Evolutionary conservation across 768 basidiomycete genomes (phyloP), one percentile per base, ranked within the genome.

Genomic region (Amanita inopinata): DNA sequence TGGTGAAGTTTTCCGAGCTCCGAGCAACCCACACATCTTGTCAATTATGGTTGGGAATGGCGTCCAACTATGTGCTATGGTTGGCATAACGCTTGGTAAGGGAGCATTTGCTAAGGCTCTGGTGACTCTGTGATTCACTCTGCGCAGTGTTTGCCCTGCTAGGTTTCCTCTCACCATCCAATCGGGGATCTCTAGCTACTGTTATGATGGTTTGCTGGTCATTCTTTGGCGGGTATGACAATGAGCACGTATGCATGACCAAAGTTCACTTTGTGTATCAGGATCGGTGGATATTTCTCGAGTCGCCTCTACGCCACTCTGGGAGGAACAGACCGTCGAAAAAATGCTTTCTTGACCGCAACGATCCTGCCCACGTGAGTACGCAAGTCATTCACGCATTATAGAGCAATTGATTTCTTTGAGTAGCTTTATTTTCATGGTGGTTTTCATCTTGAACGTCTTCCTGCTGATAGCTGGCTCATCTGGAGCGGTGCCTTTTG

Each of bases 141-240:
- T 17, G 39, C 19, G 14, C 50, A 91, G 85, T 93, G 7, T 98
- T 94, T 57, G 94, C 90, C 5, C 64, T 94, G 15, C 59, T 96
- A 42, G 93, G 93, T 4, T 94, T 98, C 68, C 72, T 98, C 19
- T 93, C 89, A 0, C 94, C 94, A 5, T 92, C 91, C 11, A 97
- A 96, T 55, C 83, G 94, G 15, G 94, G 94, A 18, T 84, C 90
- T 2, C 76, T 98, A 7, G 89, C 89, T 1, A 96, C 92, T 2
- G 84, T 92, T 33, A 86, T 96, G 79, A 78, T 96, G 70, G 75
- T 97, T 10, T 89, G 80, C 58, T 97, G 91, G 89, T 86, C 92
- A 2, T 66, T 96, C 51, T 97, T 97, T 54, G 90, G 91, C 60
- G 69, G 82, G 88, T 79, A 51, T 50, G 73, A 52, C 37, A 22